These are phyloP conservation scores for Calophaca sinica DNA, from an alignment of 306 rosid species.

Conservation along the genomic window DNA sequence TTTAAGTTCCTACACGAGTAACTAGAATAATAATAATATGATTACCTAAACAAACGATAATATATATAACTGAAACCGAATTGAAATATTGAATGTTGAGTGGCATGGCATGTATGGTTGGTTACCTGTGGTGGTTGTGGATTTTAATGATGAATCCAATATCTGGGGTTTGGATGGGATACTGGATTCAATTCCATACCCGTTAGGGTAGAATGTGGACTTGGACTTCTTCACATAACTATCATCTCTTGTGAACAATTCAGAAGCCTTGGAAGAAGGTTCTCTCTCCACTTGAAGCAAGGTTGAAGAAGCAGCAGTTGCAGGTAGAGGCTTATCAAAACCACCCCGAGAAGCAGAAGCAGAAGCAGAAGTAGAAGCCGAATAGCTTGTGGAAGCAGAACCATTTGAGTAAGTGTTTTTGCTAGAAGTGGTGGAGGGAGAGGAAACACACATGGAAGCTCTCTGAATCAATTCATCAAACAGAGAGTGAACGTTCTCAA, in stretches of 20 bases:
- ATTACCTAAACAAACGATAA: conserved; percentile 2
- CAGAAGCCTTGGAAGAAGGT: conserved; percentile 39
- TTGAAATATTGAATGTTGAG: conserved; percentile 6
- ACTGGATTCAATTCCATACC: conserved; percentile 59
- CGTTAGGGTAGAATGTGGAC: conserved; percentile 57
- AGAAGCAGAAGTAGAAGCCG: conserved; percentile 48
- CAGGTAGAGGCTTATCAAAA: conserved; percentile 38
- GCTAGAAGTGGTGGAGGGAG: background rate
- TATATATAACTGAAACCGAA: conserved; percentile 1
- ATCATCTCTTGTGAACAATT: conserved; percentile 71
- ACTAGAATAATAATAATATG: background rate
- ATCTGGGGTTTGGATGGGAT: conserved; percentile 60
- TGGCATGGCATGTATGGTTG: background rate
- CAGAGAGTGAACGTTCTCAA: conserved; percentile 65
- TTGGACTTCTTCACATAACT: conserved; percentile 67
- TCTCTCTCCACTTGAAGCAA: conserved; percentile 51
- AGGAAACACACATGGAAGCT: conserved; percentile 75
- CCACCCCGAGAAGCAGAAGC: conserved; percentile 47
- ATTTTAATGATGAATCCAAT: conserved; percentile 66
- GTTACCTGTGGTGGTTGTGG: conserved; percentile 54
- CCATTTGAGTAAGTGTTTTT: conserved; percentile 38
- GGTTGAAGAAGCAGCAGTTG: conserved; percentile 46
- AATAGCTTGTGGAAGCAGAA: conserved; percentile 30
- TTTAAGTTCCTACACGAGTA: conserved; percentile 4
- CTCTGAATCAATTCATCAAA: conserved; percentile 83